Evolutionary conservation across 148 eudicot species (phyloP).

Genomic region (Heliosperma pusillum): DNA sequence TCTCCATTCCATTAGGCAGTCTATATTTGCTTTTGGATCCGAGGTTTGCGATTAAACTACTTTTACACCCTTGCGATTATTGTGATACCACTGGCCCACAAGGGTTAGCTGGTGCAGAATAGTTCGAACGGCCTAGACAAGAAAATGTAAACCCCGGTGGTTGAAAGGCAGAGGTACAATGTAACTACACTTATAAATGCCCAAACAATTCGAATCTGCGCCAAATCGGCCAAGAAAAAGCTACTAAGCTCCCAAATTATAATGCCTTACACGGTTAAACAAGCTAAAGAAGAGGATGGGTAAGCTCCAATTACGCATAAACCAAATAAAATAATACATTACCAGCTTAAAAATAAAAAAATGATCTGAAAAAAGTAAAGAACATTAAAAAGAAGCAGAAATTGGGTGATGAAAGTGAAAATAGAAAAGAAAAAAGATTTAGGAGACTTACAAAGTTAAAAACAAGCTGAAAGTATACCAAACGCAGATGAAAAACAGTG

Average conservation of each 20-base stretch:
- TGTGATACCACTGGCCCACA: too few species aligned
- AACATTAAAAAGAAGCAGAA: background rate
- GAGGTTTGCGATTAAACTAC: too few species aligned
- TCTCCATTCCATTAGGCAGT: too few species aligned
- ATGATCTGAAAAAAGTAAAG: background rate
- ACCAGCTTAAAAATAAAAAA: background rate
- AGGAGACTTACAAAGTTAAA: constrained; percentile 74
- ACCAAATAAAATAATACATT: background rate
- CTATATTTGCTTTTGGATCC: too few species aligned
- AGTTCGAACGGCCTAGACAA: too few species aligned
- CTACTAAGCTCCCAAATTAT: background rate
- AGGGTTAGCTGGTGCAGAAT: too few species aligned
- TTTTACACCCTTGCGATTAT: too few species aligned
- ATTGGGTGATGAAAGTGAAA: background rate
- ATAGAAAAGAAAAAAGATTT: background rate
- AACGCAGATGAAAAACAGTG: constrained; percentile 64
- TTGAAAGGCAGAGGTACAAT: too few species aligned
- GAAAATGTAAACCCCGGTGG: too few species aligned
- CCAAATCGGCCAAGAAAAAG: background rate
- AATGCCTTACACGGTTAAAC: background rate
- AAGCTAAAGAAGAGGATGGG: background rate
- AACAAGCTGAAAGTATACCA: constrained; percentile 96
- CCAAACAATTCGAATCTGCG: background rate
- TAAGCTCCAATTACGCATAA: background rate
- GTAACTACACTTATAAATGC: background rate